phyloP scores from a whole-genome alignment of 306 rosid genomes.

The Sphenostylis stenocarpa region DNA sequence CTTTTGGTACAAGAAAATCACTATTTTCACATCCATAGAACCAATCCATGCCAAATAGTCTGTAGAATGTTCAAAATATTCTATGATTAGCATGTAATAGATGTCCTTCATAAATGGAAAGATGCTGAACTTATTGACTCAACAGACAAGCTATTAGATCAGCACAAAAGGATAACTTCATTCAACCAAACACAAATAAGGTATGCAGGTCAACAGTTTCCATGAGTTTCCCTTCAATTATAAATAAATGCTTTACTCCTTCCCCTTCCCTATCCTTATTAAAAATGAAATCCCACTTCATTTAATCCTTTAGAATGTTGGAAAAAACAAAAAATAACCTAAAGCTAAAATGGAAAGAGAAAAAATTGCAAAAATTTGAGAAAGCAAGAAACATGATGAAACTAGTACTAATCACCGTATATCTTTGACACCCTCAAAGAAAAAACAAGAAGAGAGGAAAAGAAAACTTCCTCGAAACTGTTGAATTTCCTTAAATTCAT shows the following conservation, averaged over 20 bases:
- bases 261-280: neutral
- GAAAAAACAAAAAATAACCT: neutral
- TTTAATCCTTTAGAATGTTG: neutral
- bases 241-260: neutral
- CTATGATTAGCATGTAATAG: constrained; percentile 26
- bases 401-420: constrained; percentile 3
- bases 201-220: neutral
- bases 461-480: neutral
- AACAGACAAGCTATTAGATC: neutral
- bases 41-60: constrained; percentile 64
- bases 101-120: neutral
- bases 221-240: constrained; percentile 3
- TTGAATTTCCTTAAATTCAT: constrained; percentile 1
- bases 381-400: neutral
- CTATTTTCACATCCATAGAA: constrained; percentile 46
- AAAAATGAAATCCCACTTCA: constrained; percentile 23
- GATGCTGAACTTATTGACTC: neutral
- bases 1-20: constrained; percentile 55
- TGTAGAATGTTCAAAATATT: constrained; percentile 26
- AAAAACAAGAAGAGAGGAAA: neutral
- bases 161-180: neutral
- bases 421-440: neutral
- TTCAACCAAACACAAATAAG: neutral
- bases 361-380: neutral
- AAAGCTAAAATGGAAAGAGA: neutral